Conservation (phyloP, 1,139 yeast genomes). For the Yamadazyma siamensis region DNA sequence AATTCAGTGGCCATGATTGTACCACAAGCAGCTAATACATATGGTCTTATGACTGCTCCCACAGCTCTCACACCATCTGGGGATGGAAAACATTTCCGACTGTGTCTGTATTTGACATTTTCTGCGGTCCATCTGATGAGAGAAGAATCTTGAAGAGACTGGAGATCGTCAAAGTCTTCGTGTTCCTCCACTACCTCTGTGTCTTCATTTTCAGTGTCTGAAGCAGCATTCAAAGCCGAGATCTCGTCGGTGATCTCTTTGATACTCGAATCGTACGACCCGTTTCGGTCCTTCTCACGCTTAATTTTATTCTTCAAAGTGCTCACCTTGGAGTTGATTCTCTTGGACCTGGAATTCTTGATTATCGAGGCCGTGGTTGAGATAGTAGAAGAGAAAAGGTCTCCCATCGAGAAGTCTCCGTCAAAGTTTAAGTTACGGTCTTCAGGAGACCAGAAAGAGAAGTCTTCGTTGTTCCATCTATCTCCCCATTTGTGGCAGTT, state of each 20-base stretch:
- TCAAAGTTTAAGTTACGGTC: constrained; percentile 37
- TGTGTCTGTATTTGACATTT: constrained; percentile 20
- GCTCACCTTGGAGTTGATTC: constrained; percentile 9
- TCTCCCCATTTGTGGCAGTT: constrained; percentile 87
- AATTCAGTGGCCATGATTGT: constrained; percentile 49
- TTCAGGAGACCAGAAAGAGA: constrained; percentile 79
- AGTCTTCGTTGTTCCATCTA: constrained; percentile 89
- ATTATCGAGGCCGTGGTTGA: constrained; percentile 13
- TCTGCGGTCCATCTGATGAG: constrained; percentile 21
- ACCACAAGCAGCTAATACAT: constrained; percentile 60
- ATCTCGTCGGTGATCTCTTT: constrained; percentile 7
- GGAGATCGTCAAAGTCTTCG: constrained; percentile 12
- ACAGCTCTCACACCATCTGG: constrained; percentile 68
- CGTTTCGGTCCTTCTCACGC: constrained; percentile 3
- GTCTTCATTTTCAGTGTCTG: constrained; percentile 11
- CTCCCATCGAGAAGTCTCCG: constrained; percentile 10
- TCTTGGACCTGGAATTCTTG: constrained; percentile 9
- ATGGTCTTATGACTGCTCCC: constrained; percentile 72
- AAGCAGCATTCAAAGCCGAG: constrained; percentile 7
- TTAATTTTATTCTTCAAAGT: constrained; percentile 10
- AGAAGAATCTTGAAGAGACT: constrained; percentile 16
- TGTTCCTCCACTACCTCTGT: background rate
- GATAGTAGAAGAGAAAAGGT: constrained; percentile 12
- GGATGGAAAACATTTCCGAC: constrained; percentile 36
- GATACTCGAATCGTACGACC: constrained; percentile 2